These are phyloP conservation scores for Lichtheimia ornata DNA, from an alignment of 371 early-diverging fungal species.

Conservation along the genomic window DNA sequence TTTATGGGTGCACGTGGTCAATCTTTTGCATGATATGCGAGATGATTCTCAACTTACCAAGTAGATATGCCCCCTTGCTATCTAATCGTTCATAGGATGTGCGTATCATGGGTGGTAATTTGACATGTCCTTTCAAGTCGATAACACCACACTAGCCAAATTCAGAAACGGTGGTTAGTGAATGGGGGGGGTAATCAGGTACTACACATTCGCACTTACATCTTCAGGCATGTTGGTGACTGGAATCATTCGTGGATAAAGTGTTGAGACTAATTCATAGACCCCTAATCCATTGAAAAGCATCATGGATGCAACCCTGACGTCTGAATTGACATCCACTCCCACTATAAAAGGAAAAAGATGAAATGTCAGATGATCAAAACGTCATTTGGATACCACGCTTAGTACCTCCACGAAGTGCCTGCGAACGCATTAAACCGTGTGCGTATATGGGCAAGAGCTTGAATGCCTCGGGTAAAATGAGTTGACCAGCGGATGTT, in stretches of 20 bases:
- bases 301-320: constrained; percentile 79
- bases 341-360: constrained; percentile 36
- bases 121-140: constrained; percentile 40
- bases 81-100: constrained; percentile 80
- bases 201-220: constrained; percentile 26
- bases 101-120: constrained; percentile 74
- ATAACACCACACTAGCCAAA: constrained; percentile 29
- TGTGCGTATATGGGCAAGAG: constrained; percentile 90
- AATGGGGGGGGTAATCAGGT: neutral
- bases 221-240: constrained; percentile 65
- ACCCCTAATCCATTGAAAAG: constrained; percentile 77
- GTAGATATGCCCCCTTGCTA: constrained; percentile 72
- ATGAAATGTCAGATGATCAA: neutral
- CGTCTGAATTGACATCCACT: constrained; percentile 69
- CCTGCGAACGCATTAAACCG: constrained; percentile 77
- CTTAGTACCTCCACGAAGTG: constrained; percentile 67
- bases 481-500: constrained; percentile 91
- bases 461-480: constrained; percentile 96
- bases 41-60: constrained; percentile 23
- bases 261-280: constrained; percentile 67
- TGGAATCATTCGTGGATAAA: constrained; percentile 87
- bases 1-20: constrained; percentile 17
- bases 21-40: too few relatives aligned
- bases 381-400: neutral
- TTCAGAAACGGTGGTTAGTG: neutral